Conservation (phyloP, 495 filamentous ascomycete genomes). For the Halenospora varia region DNA sequence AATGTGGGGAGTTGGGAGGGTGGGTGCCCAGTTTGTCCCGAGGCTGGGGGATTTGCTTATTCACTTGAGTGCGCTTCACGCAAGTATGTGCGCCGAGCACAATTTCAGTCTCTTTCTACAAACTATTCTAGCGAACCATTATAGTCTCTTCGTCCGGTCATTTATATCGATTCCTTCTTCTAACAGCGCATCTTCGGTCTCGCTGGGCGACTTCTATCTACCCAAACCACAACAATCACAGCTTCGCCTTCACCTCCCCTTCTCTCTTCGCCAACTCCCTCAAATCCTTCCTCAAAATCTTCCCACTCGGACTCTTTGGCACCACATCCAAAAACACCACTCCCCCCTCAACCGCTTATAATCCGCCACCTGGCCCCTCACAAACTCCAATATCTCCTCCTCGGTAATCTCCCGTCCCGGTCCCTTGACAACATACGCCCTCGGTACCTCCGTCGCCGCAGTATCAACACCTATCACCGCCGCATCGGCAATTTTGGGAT, state of each 20-base stretch:
- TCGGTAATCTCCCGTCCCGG: slow-evolving; percentile 3
- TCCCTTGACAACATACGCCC: slow-evolving; percentile 53
- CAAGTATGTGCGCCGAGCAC: no score
- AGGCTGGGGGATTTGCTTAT: no score
- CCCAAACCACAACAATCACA: background rate
- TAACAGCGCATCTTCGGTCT: no score
- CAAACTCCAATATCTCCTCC: slow-evolving; percentile 45
- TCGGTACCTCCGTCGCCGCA: slow-evolving; percentile 59
- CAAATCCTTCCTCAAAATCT: slow-evolving; percentile 60
- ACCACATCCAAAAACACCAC: slow-evolving; percentile 61
- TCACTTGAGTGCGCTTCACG: no score
- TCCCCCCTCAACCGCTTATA: slow-evolving; percentile 66
- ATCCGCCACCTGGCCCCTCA: slow-evolving; percentile 54
- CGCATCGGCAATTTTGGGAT: slow-evolving; percentile 64
- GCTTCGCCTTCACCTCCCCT: slow-evolving; percentile 2
- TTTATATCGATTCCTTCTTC: no score
- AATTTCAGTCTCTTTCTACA: no score
- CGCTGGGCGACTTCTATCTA: background rate
- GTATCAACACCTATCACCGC: slow-evolving; percentile 67
- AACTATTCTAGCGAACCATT: no score
- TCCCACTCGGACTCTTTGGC: slow-evolving; percentile 64
- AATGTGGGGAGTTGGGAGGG: no score
- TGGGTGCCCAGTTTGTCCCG: no score
- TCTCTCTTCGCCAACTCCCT: slow-evolving; percentile 31
- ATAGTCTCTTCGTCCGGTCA: no score